Evolutionary conservation across 2,329 filamentous ascomycete genomes (phyloP).

Genomic region (Cercospora beticola): DNA sequence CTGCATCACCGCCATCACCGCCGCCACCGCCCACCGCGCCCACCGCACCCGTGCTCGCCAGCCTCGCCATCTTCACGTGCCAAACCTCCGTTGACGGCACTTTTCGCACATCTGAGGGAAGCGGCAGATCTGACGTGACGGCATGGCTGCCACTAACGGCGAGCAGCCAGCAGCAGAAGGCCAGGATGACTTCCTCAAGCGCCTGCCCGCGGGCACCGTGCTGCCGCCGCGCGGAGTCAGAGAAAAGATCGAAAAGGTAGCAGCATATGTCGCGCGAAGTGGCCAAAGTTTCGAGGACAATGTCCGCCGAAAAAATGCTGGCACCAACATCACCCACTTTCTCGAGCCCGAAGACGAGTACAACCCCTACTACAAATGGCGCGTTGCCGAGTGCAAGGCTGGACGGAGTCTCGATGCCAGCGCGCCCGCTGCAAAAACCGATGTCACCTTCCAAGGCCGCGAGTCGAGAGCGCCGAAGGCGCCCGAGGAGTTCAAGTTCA

Average conservation of each 20-base stretch:
- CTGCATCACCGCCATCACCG: neutral
- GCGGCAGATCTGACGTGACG: constrained; percentile 2
- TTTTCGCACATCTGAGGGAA: neutral
- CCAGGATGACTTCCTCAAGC: constrained; percentile 60
- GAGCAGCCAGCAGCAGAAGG: constrained; percentile 27
- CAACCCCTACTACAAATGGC: constrained; percentile 86
- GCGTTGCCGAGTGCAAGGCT: constrained; percentile 78
- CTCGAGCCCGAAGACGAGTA: constrained; percentile 78
- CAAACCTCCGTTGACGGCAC: neutral
- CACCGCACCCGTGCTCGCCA: neutral
- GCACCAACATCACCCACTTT: constrained; percentile 90
- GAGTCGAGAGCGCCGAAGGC: constrained; percentile 78
- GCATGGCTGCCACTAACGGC: constrained; percentile 36
- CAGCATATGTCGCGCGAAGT: constrained; percentile 78
- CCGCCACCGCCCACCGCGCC: neutral
- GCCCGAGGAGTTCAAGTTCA: constrained; percentile 87
- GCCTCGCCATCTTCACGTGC: neutral
- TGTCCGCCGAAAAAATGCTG: constrained; percentile 79
- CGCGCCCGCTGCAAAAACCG: constrained; percentile 36
- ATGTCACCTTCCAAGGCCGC: constrained; percentile 50
- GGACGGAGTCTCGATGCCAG: constrained; percentile 73
- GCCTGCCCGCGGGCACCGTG: constrained; percentile 78
- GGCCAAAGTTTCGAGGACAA: constrained; percentile 72
- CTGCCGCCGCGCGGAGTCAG: constrained; percentile 84
- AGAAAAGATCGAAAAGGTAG: constrained; percentile 86